Evolutionary conservation across 805 yeast genomes (phyloP), one percentile per base, ranked within the genome.

Genomic region (Pichia scutulata): DNA sequence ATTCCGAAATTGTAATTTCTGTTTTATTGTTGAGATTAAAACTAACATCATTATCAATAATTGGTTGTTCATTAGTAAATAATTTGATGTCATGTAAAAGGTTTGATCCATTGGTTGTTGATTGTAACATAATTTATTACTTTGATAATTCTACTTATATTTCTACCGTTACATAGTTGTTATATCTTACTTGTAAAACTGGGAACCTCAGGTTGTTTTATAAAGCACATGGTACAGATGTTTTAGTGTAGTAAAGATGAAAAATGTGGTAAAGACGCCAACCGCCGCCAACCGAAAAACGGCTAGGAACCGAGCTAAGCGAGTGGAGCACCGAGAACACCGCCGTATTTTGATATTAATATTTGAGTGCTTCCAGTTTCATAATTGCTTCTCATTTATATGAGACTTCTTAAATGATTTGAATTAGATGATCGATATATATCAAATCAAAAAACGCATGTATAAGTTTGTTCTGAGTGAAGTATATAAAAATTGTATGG

Each of bases 1-100:
- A 77, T 54, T 77, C 80, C 0, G 80, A 66, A 13, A 67, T 54
- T 3, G 68, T 30, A 6, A 37, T 28, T 19, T 45, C 43, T 21
- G 39, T 16, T 19, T 19, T n/a, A 21, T 33, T 43, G 1, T 22
- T 5, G 10, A 24, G 25, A 9, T 24, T 19, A n/a, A 12, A 16
- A 4, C 14, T 14, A 2, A 28, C 37, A 23, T 21, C 37, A 23
- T 21, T 36, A 24, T 18, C 39, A 18, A 26, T 26, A 30, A 41
- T 4, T 23, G 23, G 16, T 7, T 10, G 25, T 4, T 40, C 7
- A 21, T 14, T 16, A 18, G 28, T 24, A n/a, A n/a, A 12, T 7
- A 30, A 41, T 24, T 39, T 12, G 12, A 39, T 39, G 9, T 19
- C 9, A 7, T 12, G 14, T 3, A 30, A 41, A 8, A 24, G 21